Evolutionary conservation across 805 yeast species (phyloP).

Genomic region (Yamadazyma tumulicola): DNA sequence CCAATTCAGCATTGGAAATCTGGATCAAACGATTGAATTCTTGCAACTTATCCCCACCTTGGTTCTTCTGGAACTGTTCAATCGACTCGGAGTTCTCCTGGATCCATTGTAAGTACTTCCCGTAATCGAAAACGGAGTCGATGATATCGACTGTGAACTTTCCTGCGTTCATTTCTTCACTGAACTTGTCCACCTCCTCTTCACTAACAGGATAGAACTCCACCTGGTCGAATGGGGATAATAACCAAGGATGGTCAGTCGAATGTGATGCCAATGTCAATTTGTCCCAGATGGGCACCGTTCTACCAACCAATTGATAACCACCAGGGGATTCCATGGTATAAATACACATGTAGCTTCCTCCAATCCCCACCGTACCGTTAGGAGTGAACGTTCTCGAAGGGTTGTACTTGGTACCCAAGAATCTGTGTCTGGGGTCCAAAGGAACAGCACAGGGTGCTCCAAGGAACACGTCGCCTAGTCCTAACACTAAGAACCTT

Average conservation of each 20-base stretch:
- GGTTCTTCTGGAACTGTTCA: conserved; percentile 59
- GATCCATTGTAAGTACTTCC: conserved; percentile 74
- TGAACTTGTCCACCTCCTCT: conserved; percentile 66
- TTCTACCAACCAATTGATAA: conserved; percentile 92
- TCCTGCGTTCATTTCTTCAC: conserved; percentile 79
- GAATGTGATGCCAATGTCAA: conserved; percentile 68
- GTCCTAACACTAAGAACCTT: conserved; percentile 85
- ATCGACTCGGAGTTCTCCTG: conserved; percentile 70
- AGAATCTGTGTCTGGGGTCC: conserved; percentile 90
- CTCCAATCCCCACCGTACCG: conserved; percentile 97
- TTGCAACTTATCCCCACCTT: conserved; percentile 77
- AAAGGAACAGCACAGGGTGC: conserved; percentile 99
- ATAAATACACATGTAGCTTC: conserved; percentile 98
- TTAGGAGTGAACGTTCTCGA: conserved; percentile 94
- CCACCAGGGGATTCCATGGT: conserved; percentile 99
- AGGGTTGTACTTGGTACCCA: conserved; percentile 95
- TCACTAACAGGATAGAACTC: conserved; percentile 92
- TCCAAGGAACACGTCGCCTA: conserved; percentile 96
- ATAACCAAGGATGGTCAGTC: conserved; percentile 73
- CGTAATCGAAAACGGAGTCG: conserved; percentile 80
- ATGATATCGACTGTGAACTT: conserved; percentile 69
- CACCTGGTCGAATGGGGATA: conserved; percentile 89
- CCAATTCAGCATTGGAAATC: conserved; percentile 72
- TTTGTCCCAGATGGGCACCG: conserved; percentile 98
- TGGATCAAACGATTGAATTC: conserved; percentile 85